A percentile compares a stretch with the other conserved stretches of the same genome.
phyloP scores from a whole-genome alignment of 2,329 filamentous ascomycete genomes.

The Zymoseptoria ardabiliae region DNA sequence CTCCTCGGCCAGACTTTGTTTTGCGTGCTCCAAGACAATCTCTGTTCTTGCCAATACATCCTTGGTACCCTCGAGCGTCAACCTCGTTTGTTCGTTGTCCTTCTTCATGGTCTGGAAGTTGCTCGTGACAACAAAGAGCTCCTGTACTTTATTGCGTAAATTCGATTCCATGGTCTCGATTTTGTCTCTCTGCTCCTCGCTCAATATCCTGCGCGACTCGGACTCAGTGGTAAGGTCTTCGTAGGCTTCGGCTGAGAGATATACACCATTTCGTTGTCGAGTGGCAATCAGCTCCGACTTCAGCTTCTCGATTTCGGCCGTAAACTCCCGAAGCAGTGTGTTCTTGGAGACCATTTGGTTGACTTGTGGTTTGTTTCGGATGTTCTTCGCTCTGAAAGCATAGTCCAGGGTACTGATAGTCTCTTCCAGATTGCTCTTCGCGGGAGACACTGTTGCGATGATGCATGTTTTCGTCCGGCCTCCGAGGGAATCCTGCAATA shows the following conservation, averaged over 20 bases:
- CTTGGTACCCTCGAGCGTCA: constrained; percentile 69
- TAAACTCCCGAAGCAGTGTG: constrained; percentile 82
- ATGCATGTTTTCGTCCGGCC: constrained; percentile 97
- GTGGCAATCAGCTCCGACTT: constrained; percentile 92
- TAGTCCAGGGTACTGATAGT: constrained; percentile 98
- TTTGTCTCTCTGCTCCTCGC: constrained; percentile 85
- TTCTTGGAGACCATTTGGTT: constrained; percentile 92
- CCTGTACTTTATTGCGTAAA: constrained; percentile 86
- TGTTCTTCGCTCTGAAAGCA: constrained; percentile 96
- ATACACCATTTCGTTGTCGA: constrained; percentile 88
- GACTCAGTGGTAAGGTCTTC: constrained; percentile 88
- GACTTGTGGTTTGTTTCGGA: constrained; percentile 92
- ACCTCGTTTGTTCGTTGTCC: constrained; percentile 71
- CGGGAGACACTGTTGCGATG: constrained; percentile 90
- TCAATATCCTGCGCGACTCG: constrained; percentile 83
- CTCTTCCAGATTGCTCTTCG: constrained; percentile 91
- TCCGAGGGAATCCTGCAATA: constrained; percentile 93
- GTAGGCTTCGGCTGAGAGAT: constrained; percentile 79
- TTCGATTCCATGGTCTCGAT: constrained; percentile 89
- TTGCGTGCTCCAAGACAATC: constrained; percentile 69
- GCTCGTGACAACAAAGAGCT: constrained; percentile 77
- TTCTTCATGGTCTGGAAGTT: constrained; percentile 84
- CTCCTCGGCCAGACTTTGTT: constrained; percentile 71
- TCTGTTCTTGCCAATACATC: constrained; percentile 82
- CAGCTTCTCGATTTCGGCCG: constrained; percentile 84